Evolutionary conservation across 345 rosid species (phyloP).

Genomic region (Eucalyptus pauciflora): DNA sequence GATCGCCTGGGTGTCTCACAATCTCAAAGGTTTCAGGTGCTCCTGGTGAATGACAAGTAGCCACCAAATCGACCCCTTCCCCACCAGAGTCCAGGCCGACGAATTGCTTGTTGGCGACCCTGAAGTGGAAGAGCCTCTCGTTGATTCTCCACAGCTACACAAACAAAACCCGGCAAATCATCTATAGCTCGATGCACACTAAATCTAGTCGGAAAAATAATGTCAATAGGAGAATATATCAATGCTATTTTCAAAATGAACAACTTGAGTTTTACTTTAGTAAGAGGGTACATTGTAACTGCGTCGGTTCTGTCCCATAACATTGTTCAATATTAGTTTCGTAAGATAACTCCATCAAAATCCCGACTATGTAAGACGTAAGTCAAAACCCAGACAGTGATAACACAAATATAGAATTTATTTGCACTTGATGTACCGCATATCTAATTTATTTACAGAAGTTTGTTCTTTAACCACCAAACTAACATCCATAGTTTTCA

Average conservation of each 20-base stretch:
- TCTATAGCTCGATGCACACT: neutral
- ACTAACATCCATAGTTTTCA: too few species aligned
- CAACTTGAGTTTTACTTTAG: neutral
- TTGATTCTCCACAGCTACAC: slow-evolving; percentile 47
- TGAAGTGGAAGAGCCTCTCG: slow-evolving; percentile 22
- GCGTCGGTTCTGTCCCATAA: neutral
- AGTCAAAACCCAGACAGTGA: too few species aligned
- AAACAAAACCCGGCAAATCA: neutral
- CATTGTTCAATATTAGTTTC: neutral
- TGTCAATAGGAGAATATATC: neutral
- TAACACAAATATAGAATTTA: neutral
- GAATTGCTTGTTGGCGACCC: slow-evolving; percentile 37
- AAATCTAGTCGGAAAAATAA: neutral
- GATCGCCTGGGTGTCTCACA: slow-evolving; percentile 6
- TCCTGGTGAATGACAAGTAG: slow-evolving; percentile 7
- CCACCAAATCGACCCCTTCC: slow-evolving; percentile 14
- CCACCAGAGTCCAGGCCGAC: slow-evolving; percentile 20
- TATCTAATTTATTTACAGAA: neutral
- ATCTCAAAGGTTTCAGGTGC: slow-evolving; percentile 31
- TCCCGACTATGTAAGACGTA: neutral
- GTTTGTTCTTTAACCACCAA: neutral
- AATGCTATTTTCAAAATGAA: neutral
- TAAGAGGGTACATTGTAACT: neutral
- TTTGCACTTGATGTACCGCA: neutral
- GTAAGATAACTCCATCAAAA: neutral